Evolutionary conservation across 1,284 basidiomycete species (phyloP).

Genomic region (Ceratobasidium sp.): DNA sequence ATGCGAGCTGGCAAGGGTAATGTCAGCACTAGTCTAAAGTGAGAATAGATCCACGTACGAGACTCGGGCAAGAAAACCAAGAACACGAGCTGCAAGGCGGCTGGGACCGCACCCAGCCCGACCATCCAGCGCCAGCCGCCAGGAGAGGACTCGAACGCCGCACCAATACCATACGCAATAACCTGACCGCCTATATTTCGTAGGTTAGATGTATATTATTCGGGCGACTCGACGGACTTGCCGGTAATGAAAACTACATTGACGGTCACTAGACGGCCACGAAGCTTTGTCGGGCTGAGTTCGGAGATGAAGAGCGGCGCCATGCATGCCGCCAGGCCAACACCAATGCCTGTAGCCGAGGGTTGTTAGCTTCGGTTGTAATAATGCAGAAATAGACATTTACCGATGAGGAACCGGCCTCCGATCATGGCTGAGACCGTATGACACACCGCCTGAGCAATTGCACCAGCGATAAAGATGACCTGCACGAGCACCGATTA

Average conservation of each 20-base stretch:
- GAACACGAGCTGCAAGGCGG: conserved; percentile 69
- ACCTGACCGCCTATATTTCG: conserved; percentile 68
- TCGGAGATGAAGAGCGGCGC: conserved; percentile 88
- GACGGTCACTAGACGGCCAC: conserved; percentile 76
- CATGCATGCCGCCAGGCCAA: conserved; percentile 79
- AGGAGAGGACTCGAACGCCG: conserved; percentile 70
- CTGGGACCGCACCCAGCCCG: conserved; percentile 75
- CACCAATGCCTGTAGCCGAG: conserved; percentile 56
- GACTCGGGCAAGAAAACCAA: conserved; percentile 80
- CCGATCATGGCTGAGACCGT: conserved; percentile 80
- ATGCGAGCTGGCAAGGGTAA: conserved; percentile 68
- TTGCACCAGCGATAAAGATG: conserved; percentile 79
- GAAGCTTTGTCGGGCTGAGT: conserved; percentile 76
- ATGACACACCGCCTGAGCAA: conserved; percentile 73
- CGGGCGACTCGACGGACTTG: neutral
- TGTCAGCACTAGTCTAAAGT: neutral
- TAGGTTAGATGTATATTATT: conserved; percentile 58
- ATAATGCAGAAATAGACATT: conserved; percentile 48
- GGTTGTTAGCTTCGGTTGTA: neutral
- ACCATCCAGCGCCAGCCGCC: conserved; percentile 89
- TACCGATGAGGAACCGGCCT: conserved; percentile 78
- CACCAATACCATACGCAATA: conserved; percentile 79
- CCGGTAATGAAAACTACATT: conserved; percentile 58
- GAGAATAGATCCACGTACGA: conserved; percentile 57
- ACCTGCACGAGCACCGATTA: conserved; percentile 55